A percentile compares a stretch with the other conserved stretches of the same genome.
phyloP scores from a whole-genome alignment of 805 yeast species.

The Dipodascus geniculatus region DNA sequence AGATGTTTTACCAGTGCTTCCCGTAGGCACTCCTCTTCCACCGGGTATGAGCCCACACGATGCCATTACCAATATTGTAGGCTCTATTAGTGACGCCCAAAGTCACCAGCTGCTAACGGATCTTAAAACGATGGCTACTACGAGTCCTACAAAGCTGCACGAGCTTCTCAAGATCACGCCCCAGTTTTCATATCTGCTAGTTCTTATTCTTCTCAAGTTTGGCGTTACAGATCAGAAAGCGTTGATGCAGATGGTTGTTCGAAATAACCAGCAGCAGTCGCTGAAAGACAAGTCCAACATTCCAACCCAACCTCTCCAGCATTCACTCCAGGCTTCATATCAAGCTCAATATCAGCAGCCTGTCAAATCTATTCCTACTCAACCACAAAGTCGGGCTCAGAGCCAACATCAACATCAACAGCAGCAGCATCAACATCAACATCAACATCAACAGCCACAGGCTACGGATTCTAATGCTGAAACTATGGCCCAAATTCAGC shows the following conservation, averaged over 20 bases:
- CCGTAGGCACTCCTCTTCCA: conserved; percentile 38
- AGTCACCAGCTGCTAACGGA: conserved; percentile 42
- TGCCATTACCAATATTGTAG: conserved; percentile 36
- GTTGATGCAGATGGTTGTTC: conserved; percentile 15
- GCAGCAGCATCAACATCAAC: conserved; percentile 17
- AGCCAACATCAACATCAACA: conserved; percentile 9
- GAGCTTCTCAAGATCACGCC: conserved; percentile 59
- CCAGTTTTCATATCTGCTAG: conserved; percentile 71
- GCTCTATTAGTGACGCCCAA: conserved; percentile 31
- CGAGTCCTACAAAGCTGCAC: conserved; percentile 46
- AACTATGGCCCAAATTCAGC: conserved; percentile 32
- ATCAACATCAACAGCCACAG: conserved; percentile 6
- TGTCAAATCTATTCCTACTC: too few relatives aligned
- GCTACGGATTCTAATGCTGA: conserved; percentile 10
- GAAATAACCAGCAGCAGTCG: conserved; percentile 6
- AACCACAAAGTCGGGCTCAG: too few relatives aligned
- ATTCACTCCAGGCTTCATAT: not conserved
- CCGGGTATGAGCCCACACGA: conserved; percentile 27
- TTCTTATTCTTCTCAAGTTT: conserved; percentile 49
- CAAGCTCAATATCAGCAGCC: not conserved
- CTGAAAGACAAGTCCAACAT: not conserved
- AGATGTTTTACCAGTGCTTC: conserved; percentile 36
- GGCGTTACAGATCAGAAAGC: conserved; percentile 24
- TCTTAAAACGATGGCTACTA: conserved; percentile 44
- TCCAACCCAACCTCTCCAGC: not conserved